Conservation (phyloP, 2,329 filamentous ascomycete species). For the Ophiostoma angusticollis region DNA sequence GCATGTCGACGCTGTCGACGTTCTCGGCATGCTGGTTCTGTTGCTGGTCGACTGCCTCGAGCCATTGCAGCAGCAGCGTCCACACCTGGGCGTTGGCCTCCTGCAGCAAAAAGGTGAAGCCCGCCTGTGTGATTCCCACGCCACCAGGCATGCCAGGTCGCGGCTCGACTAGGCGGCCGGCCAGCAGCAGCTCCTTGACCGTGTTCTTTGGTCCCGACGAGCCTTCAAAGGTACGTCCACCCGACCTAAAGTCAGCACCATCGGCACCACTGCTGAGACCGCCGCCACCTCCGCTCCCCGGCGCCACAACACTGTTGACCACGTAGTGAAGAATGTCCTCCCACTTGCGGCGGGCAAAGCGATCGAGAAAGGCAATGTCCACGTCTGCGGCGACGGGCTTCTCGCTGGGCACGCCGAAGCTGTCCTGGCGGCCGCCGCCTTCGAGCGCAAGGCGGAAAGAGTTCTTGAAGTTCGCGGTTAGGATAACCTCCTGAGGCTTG, state of each 20-base stretch:
- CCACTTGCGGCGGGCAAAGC: slow-evolving; percentile 80
- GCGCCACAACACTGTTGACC: slow-evolving; percentile 58
- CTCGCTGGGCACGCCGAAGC: slow-evolving; percentile 76
- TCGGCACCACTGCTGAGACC: background rate
- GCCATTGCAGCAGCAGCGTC: slow-evolving; percentile 86
- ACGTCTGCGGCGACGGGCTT: slow-evolving; percentile 50
- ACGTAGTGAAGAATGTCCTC: slow-evolving; percentile 94
- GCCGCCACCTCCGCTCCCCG: slow-evolving; percentile 21
- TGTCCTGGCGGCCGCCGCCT: slow-evolving; percentile 71
- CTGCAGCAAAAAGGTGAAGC: slow-evolving; percentile 89
- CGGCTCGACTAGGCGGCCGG: slow-evolving; percentile 65
- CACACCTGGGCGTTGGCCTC: slow-evolving; percentile 95
- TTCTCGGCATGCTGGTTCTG: slow-evolving; percentile 53
- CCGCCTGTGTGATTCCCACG: slow-evolving; percentile 75
- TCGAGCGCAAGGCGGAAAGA: slow-evolving; percentile 80
- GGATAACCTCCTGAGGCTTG: slow-evolving; percentile 55
- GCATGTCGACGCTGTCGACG: slow-evolving; percentile 83
- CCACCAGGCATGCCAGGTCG: slow-evolving; percentile 25
- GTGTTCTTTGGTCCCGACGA: slow-evolving; percentile 52
- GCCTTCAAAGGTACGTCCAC: slow-evolving; percentile 12
- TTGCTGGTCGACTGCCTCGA: slow-evolving; percentile 64
- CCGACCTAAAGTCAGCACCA: slow-evolving; percentile 28
- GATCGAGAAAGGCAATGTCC: slow-evolving; percentile 62
- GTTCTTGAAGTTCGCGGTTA: slow-evolving; percentile 69
- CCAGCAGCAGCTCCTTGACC: slow-evolving; percentile 72